Percentiles rank a stretch among this genome's conserved stretches.
phyloP scores from a whole-genome alignment of 495 filamentous ascomycete species.

The Bacidia rubella region DNA sequence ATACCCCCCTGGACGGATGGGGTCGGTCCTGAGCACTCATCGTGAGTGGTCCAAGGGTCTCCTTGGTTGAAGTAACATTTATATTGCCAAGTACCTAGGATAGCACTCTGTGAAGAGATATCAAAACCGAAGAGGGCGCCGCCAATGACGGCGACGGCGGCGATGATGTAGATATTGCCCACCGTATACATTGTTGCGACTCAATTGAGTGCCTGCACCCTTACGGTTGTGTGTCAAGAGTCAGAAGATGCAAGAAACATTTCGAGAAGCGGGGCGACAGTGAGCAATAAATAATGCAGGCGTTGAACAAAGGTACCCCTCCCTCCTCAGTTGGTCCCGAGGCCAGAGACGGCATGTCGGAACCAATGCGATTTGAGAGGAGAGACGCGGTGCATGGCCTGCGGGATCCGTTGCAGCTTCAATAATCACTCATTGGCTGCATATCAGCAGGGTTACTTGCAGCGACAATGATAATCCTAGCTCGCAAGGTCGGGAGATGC shows the following conservation, averaged over 20 bases:
- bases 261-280: background rate
- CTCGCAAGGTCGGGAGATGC: too few relatives aligned
- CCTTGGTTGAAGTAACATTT: constrained; percentile 21
- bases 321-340: too few relatives aligned
- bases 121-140: constrained; percentile 52
- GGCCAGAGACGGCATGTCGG: too few relatives aligned
- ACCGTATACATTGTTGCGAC: constrained; percentile 21
- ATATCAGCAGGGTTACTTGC: background rate
- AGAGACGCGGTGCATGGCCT: too few relatives aligned
- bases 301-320: background rate
- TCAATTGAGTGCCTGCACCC: too few relatives aligned
- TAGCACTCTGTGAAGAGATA: constrained; percentile 17
- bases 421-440: background rate
- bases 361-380: too few relatives aligned
- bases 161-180: constrained; percentile 61
- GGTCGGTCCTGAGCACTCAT: constrained; percentile 57
- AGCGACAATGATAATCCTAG: background rate
- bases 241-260: too few relatives aligned
- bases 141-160: constrained; percentile 62
- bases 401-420: background rate
- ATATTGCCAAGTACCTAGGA: constrained; percentile 17
- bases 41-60: constrained; percentile 20
- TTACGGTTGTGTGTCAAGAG: too few relatives aligned
- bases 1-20: constrained; percentile 43
- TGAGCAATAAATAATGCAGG: background rate